Evolutionary conservation across 768 basidiomycete species (phyloP).

Genomic region (Artomyces pyxidatus): DNA sequence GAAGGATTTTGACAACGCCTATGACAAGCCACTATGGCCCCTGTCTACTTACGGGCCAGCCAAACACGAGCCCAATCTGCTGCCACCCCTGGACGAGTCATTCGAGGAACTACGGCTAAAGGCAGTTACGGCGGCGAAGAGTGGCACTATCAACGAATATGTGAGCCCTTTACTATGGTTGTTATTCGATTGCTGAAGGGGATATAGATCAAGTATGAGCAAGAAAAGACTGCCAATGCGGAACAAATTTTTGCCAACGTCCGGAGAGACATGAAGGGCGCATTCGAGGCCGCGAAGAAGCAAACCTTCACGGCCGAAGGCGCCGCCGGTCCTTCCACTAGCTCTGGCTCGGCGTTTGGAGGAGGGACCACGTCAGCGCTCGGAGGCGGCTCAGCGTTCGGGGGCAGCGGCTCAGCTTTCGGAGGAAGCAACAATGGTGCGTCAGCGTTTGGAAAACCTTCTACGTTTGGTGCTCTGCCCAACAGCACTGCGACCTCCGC

Average conservation of each 20-base stretch:
- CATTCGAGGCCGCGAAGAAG: slow-evolving; percentile 43
- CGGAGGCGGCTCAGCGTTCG: slow-evolving; percentile 1
- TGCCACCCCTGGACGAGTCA: slow-evolving; percentile 59
- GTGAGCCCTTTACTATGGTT: slow-evolving; percentile 32
- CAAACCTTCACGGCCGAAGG: slow-evolving; percentile 26
- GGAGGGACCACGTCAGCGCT: not conserved
- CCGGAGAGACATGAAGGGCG: slow-evolving; percentile 25
- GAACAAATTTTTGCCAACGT: slow-evolving; percentile 40
- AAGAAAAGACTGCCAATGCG: slow-evolving; percentile 41
- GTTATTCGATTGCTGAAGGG: not conserved
- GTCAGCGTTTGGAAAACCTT: not conserved
- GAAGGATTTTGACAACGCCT: slow-evolving; percentile 37
- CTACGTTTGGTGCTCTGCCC: no score
- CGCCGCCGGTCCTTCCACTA: not conserved
- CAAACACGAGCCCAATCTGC: slow-evolving; percentile 59
- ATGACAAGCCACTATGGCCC: slow-evolving; percentile 73
- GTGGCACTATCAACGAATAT: slow-evolving; percentile 54
- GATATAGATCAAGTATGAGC: slow-evolving; percentile 48
- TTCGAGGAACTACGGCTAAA: slow-evolving; percentile 69
- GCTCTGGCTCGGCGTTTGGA: not conserved
- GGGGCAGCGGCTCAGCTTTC: slow-evolving; percentile 23
- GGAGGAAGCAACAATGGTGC: no score
- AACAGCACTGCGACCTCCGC: not conserved
- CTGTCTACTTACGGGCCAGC: slow-evolving; percentile 68
- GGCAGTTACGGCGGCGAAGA: slow-evolving; percentile 44